Evolutionary conservation across 2,329 filamentous ascomycete genomes (phyloP), one percentile per base, ranked within the genome.

Genomic region (Furcasterigmium sp.): DNA sequence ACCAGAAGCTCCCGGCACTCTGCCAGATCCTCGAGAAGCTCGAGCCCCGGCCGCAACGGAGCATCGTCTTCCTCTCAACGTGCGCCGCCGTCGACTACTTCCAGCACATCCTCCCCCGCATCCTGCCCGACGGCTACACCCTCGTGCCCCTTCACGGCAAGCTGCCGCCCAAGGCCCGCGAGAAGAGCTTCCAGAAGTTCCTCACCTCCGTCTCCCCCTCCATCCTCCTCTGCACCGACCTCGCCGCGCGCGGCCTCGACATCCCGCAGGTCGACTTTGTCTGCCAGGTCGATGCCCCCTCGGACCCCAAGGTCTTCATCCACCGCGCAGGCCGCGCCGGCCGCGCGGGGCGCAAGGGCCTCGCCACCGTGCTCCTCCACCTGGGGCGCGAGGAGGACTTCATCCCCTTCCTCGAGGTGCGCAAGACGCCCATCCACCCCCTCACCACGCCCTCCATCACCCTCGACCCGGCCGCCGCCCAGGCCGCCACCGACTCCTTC

Each of bases 21-120:
- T 75, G 80, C 39, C 78, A 82, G 23, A 72, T 97, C 0, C 72
- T 97, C 3, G 70, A 78, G 17, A 73, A 76, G 13, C 64, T 95
- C 18, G 73, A 85, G n/a, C 78, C 87, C 1, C 76, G 73, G 5
- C 91, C 91, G 0, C 83, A 91, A 51, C 90, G 91, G 57, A 85
- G 82, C 25, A 96, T 98, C 42, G 74, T 96, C 42, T 98, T 96
- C 60, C 75, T 97, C 18, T 94, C 91, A 0, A 96, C 91, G 3
- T 96, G 93, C 61, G 91, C 90, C 25, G 87, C 87, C 1, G 93
- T 98, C 47, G 91, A 97, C 62, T 97, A 97, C 65, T 94, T 95
- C 60, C 82, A 91, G 47, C 78, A 89, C 52, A 71, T 95, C 6
- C 72, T 98, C 2, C 86, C 87, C 0, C 65, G 75, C 3, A 67